Conservation (phyloP, 495 filamentous ascomycete species). For the Trichoderma erinaceum region DNA sequence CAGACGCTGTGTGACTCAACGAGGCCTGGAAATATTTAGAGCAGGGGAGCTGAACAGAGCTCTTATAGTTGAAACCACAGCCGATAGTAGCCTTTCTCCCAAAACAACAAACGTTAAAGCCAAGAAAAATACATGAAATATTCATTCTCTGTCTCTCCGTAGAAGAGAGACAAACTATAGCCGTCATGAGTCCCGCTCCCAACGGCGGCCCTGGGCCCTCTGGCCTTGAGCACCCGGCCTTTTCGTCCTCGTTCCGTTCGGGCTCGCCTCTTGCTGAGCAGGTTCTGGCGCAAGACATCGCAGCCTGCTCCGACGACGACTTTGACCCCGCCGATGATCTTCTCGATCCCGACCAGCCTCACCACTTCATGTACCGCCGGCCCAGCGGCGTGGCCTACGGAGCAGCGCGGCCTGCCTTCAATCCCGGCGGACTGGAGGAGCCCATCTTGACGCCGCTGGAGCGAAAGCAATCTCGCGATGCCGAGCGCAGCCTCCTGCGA, state of each 20-base stretch:
- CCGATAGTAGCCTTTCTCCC: too few relatives aligned
- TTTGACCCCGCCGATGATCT: slow-evolving; percentile 25
- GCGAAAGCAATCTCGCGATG: slow-evolving; percentile 54
- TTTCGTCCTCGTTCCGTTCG: slow-evolving; percentile 44
- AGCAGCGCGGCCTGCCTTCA: slow-evolving; percentile 38
- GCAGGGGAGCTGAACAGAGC: too few relatives aligned
- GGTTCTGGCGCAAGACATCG: slow-evolving; percentile 64
- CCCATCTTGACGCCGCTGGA: slow-evolving; percentile 54
- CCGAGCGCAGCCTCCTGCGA: slow-evolving; percentile 67
- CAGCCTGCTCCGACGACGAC: slow-evolving; percentile 51
- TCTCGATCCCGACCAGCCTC: slow-evolving; percentile 45
- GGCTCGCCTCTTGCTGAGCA: slow-evolving; percentile 59
- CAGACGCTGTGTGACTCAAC: too few relatives aligned
- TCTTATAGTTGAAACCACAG: too few relatives aligned
- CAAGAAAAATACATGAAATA: too few relatives aligned
- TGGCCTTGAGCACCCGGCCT: not conserved
- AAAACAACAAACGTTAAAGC: too few relatives aligned
- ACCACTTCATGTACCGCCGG: slow-evolving; percentile 60
- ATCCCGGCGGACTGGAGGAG: slow-evolving; percentile 41
- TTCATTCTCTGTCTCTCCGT: not conserved
- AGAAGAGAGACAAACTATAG: not conserved
- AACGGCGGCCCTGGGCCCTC: not conserved
- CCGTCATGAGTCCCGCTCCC: not conserved
- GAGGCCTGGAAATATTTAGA: too few relatives aligned
- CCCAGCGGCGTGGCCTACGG: slow-evolving; percentile 60